Base-by-base conservation (phyloP, 2,329 filamentous ascomycete species). In the Beauveria sp. region DNA sequence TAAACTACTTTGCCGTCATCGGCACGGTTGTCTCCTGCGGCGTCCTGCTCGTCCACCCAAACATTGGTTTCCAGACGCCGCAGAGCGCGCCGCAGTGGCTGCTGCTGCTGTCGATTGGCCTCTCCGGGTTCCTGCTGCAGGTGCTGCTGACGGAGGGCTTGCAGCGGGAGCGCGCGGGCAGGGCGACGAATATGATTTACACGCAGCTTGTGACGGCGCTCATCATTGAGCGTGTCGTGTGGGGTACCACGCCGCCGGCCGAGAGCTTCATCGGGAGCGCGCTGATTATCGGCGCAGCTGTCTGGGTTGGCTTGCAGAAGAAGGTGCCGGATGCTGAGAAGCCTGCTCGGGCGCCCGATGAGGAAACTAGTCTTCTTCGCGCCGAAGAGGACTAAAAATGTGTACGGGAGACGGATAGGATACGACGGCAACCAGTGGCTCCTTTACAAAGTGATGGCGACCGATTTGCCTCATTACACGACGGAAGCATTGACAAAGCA, bases 51-150 rank as follows among this genome's bases (percentile, higher is more conserved):
- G 63, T 76, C 9, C 71, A 78, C 31, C 79, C 79, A 0, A 72
- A 72, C 40, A 67, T 80, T 26, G 67, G 72, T 3, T 75, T 81
- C 9, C 71, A 76, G 59, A 67, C 75, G 2, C 73, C 74, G 0
- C 64, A 66, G 9, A 65, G 55, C 20, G 6, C 59, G 0, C 20
- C 64, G 0, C 71, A 73, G 67, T 73, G 71, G 54, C 75, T 84
- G 48, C 72, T 93, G 16, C 66, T 86, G 0, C 82, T 85, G 38
- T 76, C 75, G 0, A 77, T 95, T 10, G 89, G 89, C 0, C 69
- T 86, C 0, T 88, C 86, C 40, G 90, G 90, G 0, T 93, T 93
- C 67, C 69, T 89, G n/a, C 84, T 92, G 75, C 90, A 93, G 77
- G 89, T 90, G 60, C 78, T 93, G 7, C 76, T 93, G 1, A 91